Conservation (phyloP, 225 moss, liverwort and hornwort genomes). For the Bryum argenteum region DNA sequence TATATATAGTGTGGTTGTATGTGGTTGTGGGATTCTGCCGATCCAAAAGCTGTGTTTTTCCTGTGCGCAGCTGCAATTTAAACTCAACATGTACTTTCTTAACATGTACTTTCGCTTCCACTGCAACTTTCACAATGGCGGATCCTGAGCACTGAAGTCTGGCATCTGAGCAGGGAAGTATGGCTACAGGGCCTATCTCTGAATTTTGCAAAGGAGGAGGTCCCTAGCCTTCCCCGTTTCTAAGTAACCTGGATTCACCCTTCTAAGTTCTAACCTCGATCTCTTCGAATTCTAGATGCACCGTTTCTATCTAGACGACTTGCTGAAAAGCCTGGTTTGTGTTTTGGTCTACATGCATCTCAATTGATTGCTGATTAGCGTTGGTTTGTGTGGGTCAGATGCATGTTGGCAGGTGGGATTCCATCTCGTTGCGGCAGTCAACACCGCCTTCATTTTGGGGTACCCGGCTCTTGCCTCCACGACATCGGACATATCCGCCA, state of each 20-base stretch:
- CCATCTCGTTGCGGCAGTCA: conserved; percentile 46
- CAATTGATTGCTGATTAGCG: not conserved
- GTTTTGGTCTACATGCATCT: not conserved
- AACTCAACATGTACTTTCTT: too few species aligned
- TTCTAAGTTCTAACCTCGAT: too few species aligned
- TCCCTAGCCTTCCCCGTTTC: not conserved
- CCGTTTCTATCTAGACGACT: conserved; percentile 6
- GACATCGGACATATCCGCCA: conserved; percentile 34
- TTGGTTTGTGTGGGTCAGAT: conserved; percentile 25
- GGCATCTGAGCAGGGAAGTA: too few species aligned
- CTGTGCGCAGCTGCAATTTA: too few species aligned
- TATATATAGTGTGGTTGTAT: too few species aligned
- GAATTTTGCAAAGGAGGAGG: not conserved
- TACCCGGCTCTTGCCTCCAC: conserved; percentile 54
- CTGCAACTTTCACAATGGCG: not conserved
- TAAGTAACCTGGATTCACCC: not conserved
- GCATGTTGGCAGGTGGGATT: conserved; percentile 59
- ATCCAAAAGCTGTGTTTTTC: too few species aligned
- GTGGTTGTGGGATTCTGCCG: too few species aligned
- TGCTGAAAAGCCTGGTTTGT: conserved; percentile 6
- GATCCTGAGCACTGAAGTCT: not conserved
- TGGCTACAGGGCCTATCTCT: conserved; percentile 1
- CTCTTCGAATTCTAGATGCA: too few species aligned
- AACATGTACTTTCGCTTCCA: too few species aligned
- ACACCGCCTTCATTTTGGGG: conserved; percentile 54